Evolutionary conservation across 805 yeast genomes (phyloP), one percentile per base, ranked within the genome.

Genomic region (Lachancea dasiensis): DNA sequence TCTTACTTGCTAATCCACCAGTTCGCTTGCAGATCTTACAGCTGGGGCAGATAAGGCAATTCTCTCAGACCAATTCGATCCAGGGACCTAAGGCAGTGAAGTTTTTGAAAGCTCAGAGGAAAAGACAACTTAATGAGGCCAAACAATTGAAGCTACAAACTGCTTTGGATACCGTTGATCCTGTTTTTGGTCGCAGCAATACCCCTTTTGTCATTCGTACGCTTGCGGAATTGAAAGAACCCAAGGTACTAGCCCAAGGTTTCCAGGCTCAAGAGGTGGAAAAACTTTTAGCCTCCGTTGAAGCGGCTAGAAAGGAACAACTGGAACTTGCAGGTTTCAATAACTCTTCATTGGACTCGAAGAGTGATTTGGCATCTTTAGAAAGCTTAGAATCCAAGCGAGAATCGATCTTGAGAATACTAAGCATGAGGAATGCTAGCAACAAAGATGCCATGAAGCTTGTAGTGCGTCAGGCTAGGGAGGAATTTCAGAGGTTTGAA

Each of bases 401-500:
- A 45, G 80, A 77, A 37, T 82, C 82, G 0, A 63, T 89, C 22
- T 56, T 72, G 45, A 78, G 95, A 47, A 81, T 90, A 33, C 64
- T 89, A 37, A 75, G 76, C 51, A 71, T 86, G 64, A 79, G 73
- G 60, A 89, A 89, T 61, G 72, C 92, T 18, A 70, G 71, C 47
- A 70, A 71, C 36, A 56, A 62, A 14, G 87, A 84, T 46, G 67
- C 69, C 40, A 67, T 71, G 51, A 74, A 75, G 47, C 58, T 75
- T 48, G 82, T 86, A 20, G 67, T 76, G 2, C 63, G 64, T 31
- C 59, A 81, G 31, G 96, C 97, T 1, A 70, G 77, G 35, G 64
- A 73, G 49, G 97, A 90, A 64, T 89, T 90, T 61, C 79, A 77
- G 50, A 72, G 95, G 52, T 70, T 73, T 46, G 86, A 79, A 31